These are phyloP conservation scores for Parachlorella kessleri DNA, from an alignment of 139 green algal species.

Conservation along the genomic window DNA sequence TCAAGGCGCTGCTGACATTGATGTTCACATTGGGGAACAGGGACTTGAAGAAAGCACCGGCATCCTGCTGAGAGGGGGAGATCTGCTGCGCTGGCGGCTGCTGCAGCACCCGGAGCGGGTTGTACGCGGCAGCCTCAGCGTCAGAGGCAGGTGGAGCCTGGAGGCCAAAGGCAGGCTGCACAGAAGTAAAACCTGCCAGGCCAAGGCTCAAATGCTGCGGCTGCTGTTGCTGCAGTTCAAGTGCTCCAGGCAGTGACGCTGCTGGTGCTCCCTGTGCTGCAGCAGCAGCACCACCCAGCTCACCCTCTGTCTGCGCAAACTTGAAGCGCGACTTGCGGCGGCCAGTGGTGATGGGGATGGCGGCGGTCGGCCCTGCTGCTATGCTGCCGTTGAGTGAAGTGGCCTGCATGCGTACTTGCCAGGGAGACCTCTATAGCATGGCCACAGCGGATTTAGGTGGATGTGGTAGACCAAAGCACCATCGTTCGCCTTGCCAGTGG, in stretches of 20 bases:
- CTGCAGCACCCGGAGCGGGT: background rate
- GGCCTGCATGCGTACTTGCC: too few species aligned
- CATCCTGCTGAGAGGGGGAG: slow-evolving; percentile 4
- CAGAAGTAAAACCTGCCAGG: too few species aligned
- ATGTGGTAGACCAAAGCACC: too few species aligned
- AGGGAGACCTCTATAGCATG: too few species aligned
- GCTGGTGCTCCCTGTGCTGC: background rate
- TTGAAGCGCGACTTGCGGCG: slow-evolving; percentile 40
- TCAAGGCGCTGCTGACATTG: slow-evolving; percentile 21
- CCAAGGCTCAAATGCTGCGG: background rate
- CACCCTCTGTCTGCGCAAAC: slow-evolving; percentile 37
- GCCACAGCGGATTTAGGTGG: too few species aligned
- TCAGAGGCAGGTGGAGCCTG: background rate
- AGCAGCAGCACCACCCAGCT: background rate
- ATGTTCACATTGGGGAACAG: slow-evolving; percentile 33
- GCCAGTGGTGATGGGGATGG: background rate
- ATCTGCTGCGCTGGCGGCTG: background rate
- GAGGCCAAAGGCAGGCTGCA: background rate
- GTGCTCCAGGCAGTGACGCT: background rate
- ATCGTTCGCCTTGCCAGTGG: too few species aligned
- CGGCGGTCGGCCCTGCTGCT: too few species aligned
- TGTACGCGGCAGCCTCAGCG: background rate
- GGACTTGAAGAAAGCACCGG: slow-evolving; percentile 40
- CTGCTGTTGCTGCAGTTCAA: background rate
- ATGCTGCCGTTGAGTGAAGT: too few species aligned